phyloP scores from a whole-genome alignment of 768 basidiomycete genomes.

The Phaeolepiota aurea region DNA sequence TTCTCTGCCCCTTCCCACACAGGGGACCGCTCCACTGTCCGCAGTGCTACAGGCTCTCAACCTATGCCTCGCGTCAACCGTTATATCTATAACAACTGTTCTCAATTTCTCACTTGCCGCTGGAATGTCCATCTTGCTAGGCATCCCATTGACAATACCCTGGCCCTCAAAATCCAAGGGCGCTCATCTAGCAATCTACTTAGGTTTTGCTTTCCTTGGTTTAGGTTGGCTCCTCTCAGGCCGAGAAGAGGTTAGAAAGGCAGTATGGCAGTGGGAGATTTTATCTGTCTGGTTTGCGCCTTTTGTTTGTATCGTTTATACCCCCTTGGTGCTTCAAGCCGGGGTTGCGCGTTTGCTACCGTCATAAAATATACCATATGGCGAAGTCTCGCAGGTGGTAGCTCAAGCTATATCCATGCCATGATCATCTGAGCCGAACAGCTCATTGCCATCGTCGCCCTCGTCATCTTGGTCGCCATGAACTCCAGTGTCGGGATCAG shows the following conservation, averaged over 20 bases:
- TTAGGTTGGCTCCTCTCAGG: slow-evolving; percentile 52
- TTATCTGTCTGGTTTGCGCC: slow-evolving; percentile 80
- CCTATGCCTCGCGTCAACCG: slow-evolving; percentile 76
- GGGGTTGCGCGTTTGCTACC: slow-evolving; percentile 45
- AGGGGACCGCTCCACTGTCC: slow-evolving; percentile 28
- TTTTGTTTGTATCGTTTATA: slow-evolving; percentile 72
- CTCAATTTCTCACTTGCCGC: slow-evolving; percentile 91
- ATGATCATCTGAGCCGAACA: slow-evolving; percentile 43
- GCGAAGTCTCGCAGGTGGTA: neutral
- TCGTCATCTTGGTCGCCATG: slow-evolving; percentile 22
- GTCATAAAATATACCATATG: slow-evolving; percentile 7
- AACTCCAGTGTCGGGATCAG: slow-evolving; percentile 24
- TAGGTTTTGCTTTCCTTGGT: slow-evolving; percentile 37
- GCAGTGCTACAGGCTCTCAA: slow-evolving; percentile 62
- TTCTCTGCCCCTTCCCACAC: slow-evolving; percentile 14
- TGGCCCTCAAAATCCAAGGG: slow-evolving; percentile 17
- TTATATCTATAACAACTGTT: slow-evolving; percentile 78
- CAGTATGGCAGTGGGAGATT: slow-evolving; percentile 73
- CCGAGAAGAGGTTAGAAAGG: slow-evolving; percentile 34
- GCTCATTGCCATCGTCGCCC: slow-evolving; percentile 21
- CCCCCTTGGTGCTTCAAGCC: slow-evolving; percentile 67
- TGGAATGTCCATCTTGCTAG: slow-evolving; percentile 53
- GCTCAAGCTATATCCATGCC: slow-evolving; percentile 27
- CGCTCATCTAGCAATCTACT: slow-evolving; percentile 19
- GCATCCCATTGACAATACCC: slow-evolving; percentile 51